Conservation (phyloP, 2,329 filamentous ascomycete genomes). For the Hypoxylon sp. region DNA sequence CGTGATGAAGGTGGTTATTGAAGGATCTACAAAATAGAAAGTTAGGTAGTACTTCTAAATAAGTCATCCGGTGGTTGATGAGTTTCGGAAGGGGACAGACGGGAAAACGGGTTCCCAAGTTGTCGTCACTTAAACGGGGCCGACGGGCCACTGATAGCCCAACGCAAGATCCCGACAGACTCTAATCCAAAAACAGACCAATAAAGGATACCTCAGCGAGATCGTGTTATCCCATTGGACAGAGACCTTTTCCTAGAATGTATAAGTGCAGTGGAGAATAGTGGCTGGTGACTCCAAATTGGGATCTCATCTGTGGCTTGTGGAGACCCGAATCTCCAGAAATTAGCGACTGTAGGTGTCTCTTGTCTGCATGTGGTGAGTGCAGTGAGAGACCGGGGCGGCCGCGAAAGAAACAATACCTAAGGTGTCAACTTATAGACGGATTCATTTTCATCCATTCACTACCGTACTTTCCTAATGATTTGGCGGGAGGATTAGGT, state of each 20-base stretch:
- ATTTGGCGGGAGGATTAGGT: no score
- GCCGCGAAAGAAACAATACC: conserved; percentile 2
- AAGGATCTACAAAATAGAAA: no score
- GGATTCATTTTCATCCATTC: no score
- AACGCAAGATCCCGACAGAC: no score
- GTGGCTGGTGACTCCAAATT: conserved; percentile 31
- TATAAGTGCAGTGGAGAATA: conserved; percentile 7
- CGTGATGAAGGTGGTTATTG: no score
- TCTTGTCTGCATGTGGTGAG: conserved; percentile 14
- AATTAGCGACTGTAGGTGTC: conserved; percentile 39
- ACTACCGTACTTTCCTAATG: no score
- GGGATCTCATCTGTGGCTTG: conserved; percentile 34
- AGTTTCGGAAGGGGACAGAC: conserved; percentile 18
- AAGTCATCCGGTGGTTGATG: conserved; percentile 8
- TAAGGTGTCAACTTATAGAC: no score
- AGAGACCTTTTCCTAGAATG: conserved; percentile 32
- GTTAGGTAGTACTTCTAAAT: no score
- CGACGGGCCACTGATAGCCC: conserved; percentile 26
- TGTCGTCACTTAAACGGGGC: conserved; percentile 35
- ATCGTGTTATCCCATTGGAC: conserved; percentile 41
- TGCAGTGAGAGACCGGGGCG: conserved; percentile 1
- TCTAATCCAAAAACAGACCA: conserved; percentile 36
- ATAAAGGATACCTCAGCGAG: conserved; percentile 11
- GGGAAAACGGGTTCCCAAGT: conserved; percentile 11
- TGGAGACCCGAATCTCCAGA: conserved; percentile 42